Evolutionary conservation across 139 green algal genomes (phyloP), one percentile per base, ranked within the genome.

Genomic region (Haematococcus sp.): DNA sequence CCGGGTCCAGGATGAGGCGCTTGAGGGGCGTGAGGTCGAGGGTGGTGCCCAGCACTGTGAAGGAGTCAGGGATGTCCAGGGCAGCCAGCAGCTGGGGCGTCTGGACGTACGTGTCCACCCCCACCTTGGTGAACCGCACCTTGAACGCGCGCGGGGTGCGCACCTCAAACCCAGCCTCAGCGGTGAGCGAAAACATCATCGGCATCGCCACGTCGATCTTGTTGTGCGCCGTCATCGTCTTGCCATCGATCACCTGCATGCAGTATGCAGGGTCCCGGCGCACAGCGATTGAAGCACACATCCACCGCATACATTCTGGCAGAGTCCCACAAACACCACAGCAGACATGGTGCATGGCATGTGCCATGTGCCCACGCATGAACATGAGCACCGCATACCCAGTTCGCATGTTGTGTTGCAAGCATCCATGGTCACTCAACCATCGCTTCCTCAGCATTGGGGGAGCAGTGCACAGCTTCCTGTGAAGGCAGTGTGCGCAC

Each of bases 181-280:
- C 73, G 30, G 60, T 68, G 13, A 84, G 61, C 3, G 79, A 79
- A 55, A 81, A 0, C 40, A 74, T 71, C 58, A 79, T 27, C 0
- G 70, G 70, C 61, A 80, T 43, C 1, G 66, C 64, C 40, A 75
- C 40, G 1, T 27, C 43, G 9, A 75, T 46, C 64, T 82, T 85
- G 87, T 97, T 97, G 35, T 83, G 72, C 1, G 93, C 84, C 7
- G 81, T 89, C 33, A 83, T 56, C 3, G 32, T 77, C 32, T 73
- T 61, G 9, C 60, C 52, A 61, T 97, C 80, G 11, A 79, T 34
- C 43, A 74, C 44, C 32, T 74, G 68, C n/a, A n/a, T n/a, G n/a
- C n/a, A n/a, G n/a, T n/a, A 20, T 65, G 49, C 17, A 17, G 46
- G 46, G 15, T 17, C 46, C 15, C 15, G 17, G 46, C 46, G 46